Evolutionary conservation across 805 yeast genomes (phyloP).

Genomic region (Trichomonascus vanleenenianus): DNA sequence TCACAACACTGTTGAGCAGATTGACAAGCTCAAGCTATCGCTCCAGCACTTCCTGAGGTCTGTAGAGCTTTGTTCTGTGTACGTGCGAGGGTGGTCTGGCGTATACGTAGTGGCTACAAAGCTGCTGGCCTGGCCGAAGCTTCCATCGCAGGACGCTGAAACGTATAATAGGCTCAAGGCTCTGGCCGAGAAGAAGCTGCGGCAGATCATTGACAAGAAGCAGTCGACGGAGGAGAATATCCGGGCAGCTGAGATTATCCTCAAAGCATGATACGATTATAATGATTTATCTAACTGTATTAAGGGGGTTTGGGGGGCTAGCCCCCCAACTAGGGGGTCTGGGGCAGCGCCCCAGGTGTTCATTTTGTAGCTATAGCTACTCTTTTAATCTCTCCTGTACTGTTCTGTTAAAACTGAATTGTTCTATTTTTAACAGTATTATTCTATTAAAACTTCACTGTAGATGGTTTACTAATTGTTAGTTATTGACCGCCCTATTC

Average conservation of each 20-base stretch:
- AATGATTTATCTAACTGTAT: no score
- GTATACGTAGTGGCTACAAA: slow-evolving; percentile 35
- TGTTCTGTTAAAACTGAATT: no score
- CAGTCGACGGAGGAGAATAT: slow-evolving; percentile 30
- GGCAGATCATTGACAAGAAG: slow-evolving; percentile 28
- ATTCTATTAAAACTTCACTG: no score
- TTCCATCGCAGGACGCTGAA: slow-evolving; percentile 17
- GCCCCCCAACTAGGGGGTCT: no score
- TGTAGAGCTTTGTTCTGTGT: slow-evolving; percentile 67
- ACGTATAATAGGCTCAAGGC: slow-evolving; percentile 28
- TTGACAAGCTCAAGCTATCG: slow-evolving; percentile 16
- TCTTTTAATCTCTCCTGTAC: no score
- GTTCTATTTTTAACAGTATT: no score
- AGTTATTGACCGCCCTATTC: no score
- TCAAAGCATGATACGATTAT: no score
- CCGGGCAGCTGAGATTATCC: slow-evolving; percentile 31
- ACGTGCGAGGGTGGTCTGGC: slow-evolving; percentile 70
- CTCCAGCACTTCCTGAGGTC: slow-evolving; percentile 53
- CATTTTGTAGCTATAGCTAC: no score
- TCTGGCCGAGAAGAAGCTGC: slow-evolving; percentile 33
- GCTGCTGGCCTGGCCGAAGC: slow-evolving; percentile 20
- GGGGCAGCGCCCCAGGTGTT: no score
- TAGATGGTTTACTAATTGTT: no score
- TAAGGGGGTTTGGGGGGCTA: no score
- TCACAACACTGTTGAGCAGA: slow-evolving; percentile 8